Evolutionary conservation across 139 green algal genomes (phyloP), one percentile per base, ranked within the genome.

Genomic region (Auxenochlorella pyrenoidosa): DNA sequence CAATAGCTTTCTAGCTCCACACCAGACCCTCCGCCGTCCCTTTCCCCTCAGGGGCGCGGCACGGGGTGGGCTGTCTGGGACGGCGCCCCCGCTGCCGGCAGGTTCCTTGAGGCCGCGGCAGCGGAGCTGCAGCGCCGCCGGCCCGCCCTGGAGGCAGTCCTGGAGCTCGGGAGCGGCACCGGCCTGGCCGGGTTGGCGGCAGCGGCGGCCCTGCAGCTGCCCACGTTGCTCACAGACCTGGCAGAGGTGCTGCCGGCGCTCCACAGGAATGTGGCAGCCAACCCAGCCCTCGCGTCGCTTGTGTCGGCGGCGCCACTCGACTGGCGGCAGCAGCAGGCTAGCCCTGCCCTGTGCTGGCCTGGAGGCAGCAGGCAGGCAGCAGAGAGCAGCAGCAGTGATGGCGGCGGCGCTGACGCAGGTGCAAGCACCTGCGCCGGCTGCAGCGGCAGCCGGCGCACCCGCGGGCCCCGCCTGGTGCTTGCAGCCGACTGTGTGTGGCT

Each of bases 61-160:
- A 91, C 88, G 16, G 88, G 43, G 4, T 91, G 88, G 88, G 54
- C 59, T 28, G 88, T 91, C 13, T 91, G 88, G 88, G 88, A 91
- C n/a, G 88, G 84, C 28, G 84, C 83, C 36, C 58, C 84, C 6
- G 77, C 78, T 0, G 60, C 83, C n/a, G 88, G 65, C 3, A 66
- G 43, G 5, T 73, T 84, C 68, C 8, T 89, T 1, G 88, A 89
- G 36, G 80, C 86, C 30, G 86, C 83, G 21, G 83, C 79, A 75
- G 44, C 54, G 15, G 73, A 12, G 12, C 22, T 59, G 36, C 40
- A 30, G 60, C 32, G 26, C 21, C 30, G 51, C 10, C 36, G 47
- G 34, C 40, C 70, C 30, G 70, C 70, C 22, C n/a, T 28, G 34
- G 15, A 13, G 2, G 66, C 63, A 1, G 43, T 82, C 30, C 87